These are phyloP conservation scores for Trichoderma sp. DNA, from an alignment of 2,329 filamentous ascomycete genomes.

Conservation along the genomic window DNA sequence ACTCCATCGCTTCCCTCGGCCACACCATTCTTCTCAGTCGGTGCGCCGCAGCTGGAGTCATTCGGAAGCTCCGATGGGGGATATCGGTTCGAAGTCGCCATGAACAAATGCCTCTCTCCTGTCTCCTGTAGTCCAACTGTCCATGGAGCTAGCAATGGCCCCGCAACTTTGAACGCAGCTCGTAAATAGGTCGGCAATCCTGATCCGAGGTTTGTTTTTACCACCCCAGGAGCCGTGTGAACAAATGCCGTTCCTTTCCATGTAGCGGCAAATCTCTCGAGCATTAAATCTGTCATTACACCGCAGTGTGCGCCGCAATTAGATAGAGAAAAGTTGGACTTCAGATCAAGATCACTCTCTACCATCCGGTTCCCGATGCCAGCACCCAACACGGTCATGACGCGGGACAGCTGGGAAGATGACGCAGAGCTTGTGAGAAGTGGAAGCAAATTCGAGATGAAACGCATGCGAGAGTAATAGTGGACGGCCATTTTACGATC, in stretches of 20 bases:
- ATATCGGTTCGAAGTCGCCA: not conserved
- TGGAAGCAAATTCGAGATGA: not conserved
- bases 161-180: not conserved
- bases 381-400: not conserved
- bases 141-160: not conserved
- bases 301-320: not conserved
- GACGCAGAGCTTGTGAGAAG: not conserved
- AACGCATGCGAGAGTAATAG: not conserved
- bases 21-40: not conserved
- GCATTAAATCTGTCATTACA: not conserved
- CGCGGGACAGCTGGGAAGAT: not conserved
- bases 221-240: not conserved
- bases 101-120: not conserved
- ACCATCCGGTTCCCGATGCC: not conserved
- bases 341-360: not conserved
- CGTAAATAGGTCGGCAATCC: not conserved
- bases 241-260: not conserved
- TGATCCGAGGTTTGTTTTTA: not conserved
- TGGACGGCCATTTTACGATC: slow-evolving; percentile 46
- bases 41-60: not conserved
- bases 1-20: not conserved
- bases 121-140: not conserved
- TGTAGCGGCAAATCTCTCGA: not conserved
- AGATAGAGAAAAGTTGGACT: not conserved
- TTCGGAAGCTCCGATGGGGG: not conserved